Conservation (phyloP, 768 basidiomycete genomes). For the Leucocoprinus leucothites region DNA sequence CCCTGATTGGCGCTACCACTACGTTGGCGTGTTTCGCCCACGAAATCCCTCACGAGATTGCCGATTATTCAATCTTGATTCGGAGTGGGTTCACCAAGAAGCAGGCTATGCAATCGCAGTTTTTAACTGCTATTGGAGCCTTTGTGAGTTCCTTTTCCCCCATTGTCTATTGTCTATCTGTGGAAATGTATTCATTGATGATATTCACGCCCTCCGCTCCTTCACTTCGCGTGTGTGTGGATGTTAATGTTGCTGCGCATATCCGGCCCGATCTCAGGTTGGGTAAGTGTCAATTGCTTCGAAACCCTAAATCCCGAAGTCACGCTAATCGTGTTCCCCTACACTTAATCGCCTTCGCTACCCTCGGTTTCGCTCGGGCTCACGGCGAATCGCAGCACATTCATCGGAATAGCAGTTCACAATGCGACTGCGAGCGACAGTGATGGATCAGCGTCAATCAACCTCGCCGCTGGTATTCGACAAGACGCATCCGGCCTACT, state of each 20-base stretch:
- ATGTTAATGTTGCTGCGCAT: background rate
- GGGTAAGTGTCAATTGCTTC: slow-evolving; percentile 31
- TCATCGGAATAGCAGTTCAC: slow-evolving; percentile 85
- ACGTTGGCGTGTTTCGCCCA: slow-evolving; percentile 95
- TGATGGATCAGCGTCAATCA: slow-evolving; percentile 35
- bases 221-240: no score
- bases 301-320: slow-evolving; percentile 6
- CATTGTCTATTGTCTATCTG: background rate
- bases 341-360: background rate
- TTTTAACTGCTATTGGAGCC: slow-evolving; percentile 87
- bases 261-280: slow-evolving; percentile 30
- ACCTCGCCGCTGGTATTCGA: slow-evolving; percentile 76
- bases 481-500: slow-evolving; percentile 75
- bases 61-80: slow-evolving; percentile 93
- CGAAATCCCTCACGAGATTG: slow-evolving; percentile 95
- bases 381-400: slow-evolving; percentile 50
- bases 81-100: slow-evolving; percentile 87
- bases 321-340: slow-evolving; percentile 18
- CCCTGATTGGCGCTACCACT: slow-evolving; percentile 89
- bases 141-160: slow-evolving; percentile 56
- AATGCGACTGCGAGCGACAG: slow-evolving; percentile 57
- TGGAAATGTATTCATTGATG: background rate
- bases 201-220: background rate
- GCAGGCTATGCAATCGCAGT: slow-evolving; percentile 93
- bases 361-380: background rate